Percentiles rank a stretch among this genome's conserved stretches.
Conservation (phyloP, 169 alveolate species). For the Plasmodium adleri region DNA sequence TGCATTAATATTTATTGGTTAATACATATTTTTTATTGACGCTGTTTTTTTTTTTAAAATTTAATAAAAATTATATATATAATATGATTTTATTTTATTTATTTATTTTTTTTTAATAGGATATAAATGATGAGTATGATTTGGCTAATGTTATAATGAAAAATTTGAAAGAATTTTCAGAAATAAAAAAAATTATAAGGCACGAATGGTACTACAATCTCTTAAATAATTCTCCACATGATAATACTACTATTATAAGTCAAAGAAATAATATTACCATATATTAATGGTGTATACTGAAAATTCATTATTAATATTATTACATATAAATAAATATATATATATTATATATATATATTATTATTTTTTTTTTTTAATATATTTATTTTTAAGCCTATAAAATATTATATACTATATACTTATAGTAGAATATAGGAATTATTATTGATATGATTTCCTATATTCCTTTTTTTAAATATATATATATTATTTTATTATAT, state of each 20-base stretch:
- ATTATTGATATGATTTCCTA: too few species aligned
- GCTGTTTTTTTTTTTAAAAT: neutral
- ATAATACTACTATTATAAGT: conserved; percentile 29
- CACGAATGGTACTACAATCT: conserved; percentile 68
- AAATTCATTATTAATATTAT: neutral
- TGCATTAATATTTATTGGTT: too few species aligned
- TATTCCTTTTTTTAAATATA: too few species aligned
- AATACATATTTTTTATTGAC: too few species aligned
- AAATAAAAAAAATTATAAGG: conserved; percentile 48
- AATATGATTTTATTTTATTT: neutral
- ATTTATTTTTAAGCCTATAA: neutral
- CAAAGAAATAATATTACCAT: neutral
- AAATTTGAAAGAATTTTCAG: conserved; percentile 61
- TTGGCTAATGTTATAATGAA: conserved; percentile 58
- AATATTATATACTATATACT: too few species aligned
- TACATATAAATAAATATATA: too few species aligned
- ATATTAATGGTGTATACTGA: neutral
- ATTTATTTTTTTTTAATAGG: conserved; percentile 21
- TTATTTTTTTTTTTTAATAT: conserved; percentile 4
- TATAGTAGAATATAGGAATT: too few species aligned
- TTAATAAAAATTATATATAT: neutral
- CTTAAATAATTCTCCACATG: conserved; percentile 68
- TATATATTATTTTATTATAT: too few species aligned
- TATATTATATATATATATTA: neutral
- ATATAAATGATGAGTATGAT: conserved; percentile 63